phyloP scores from a whole-genome alignment of 176 grass and related monocot genomes.

The Oryza punctata region DNA sequence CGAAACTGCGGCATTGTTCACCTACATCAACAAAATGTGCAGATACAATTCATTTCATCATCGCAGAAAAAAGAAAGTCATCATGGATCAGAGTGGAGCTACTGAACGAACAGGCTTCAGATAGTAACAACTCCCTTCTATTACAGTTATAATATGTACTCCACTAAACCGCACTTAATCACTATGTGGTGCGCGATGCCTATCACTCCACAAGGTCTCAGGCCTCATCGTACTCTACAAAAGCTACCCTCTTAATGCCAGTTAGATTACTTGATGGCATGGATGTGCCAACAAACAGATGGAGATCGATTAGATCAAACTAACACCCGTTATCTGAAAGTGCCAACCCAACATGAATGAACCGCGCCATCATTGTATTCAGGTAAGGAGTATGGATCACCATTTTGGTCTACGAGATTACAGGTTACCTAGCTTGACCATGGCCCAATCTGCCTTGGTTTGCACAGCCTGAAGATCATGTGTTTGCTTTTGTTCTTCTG shows the following conservation, averaged over 20 bases:
- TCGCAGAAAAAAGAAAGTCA: conserved; percentile 4
- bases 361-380: background rate
- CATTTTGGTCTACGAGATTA: background rate
- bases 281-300: background rate
- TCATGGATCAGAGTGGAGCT: conserved; percentile 10
- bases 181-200: background rate
- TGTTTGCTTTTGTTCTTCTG: background rate
- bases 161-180: background rate
- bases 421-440: conserved; percentile 14
- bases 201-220: background rate
- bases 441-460: background rate
- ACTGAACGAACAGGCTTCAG: conserved; percentile 1
- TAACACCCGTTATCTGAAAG: background rate
- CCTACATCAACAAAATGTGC: conserved; percentile 34
- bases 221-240: conserved; percentile 16
- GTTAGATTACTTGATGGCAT: conserved; percentile 12
- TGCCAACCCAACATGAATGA: conserved; percentile 15
- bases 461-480: background rate
- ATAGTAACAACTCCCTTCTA: background rate
- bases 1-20: conserved; percentile 92
- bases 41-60: background rate
- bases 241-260: background rate
- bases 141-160: background rate
- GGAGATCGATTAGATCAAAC: background rate
- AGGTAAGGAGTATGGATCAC: conserved; percentile 24